Evolutionary conservation across 2,329 filamentous ascomycete species (phyloP), one percentile per base, ranked within the genome.

Genomic region (Colletotrichum tofieldiae): DNA sequence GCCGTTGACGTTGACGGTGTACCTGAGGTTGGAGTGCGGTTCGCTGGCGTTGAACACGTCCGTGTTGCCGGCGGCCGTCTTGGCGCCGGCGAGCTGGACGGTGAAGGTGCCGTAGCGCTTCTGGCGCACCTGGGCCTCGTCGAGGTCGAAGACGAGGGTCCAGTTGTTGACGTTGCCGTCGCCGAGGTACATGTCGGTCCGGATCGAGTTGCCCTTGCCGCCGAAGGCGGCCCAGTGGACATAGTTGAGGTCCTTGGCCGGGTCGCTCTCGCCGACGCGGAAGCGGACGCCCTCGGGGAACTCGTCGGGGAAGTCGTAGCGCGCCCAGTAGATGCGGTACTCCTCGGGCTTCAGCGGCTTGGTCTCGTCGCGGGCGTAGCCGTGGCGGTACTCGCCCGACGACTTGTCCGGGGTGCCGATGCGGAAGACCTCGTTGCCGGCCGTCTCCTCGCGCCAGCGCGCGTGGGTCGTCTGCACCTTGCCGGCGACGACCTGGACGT

Each of bases 181-280:
- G 26, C 83, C 79, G 61, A 79, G 77, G 67, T 84, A 83, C 18
- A 83, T 78, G 49, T 82, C 78, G 8, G 81, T 76, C 6, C 86
- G 81, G 4, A 83, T 47, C 14, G 77, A 83, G 77, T 89, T 86
- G 12, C 82, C 86, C 43, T 86, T 81, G 4, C 87, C 86, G 14
- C 89, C 88, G 73, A 89, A 91, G 7, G 88, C 88, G 65, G 85
- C 86, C 90, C 89, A 91, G 76, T 91, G 90, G 3, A 91, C 86
- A 63, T 90, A 90, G 77, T 91, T 91, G 73, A 90, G 82, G 73
- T 89, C 86, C 16, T 78, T 77, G 0, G 79, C 79, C 8, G 81
- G 80, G 39, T 87, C 79, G 72, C 83, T 85, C 75, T 84, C 79
- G 14, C 89, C 88, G 4, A 91, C 84, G 5, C 84, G 83, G 79